These are phyloP conservation scores for Coprinopsis cinerea DNA, from an alignment of 768 basidiomycete species.

Conservation along the genomic window DNA sequence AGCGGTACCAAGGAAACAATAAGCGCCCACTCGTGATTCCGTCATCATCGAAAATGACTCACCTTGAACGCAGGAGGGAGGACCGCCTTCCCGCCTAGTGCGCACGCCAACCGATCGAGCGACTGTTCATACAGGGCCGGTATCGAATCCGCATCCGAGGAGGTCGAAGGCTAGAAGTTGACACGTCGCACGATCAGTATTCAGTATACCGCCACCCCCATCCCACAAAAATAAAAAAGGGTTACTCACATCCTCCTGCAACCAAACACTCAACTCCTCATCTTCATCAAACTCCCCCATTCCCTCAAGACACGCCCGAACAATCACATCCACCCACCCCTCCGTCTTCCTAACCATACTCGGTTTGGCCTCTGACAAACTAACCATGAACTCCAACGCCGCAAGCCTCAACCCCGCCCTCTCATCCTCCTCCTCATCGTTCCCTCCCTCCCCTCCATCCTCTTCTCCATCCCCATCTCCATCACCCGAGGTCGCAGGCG, in stretches of 20 bases:
- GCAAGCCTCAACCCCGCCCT: constrained; percentile 63
- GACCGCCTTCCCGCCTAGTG: constrained; percentile 69
- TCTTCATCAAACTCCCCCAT: constrained; percentile 74
- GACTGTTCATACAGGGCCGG: constrained; percentile 80
- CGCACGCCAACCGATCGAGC: constrained; percentile 75
- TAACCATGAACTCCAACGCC: constrained; percentile 80
- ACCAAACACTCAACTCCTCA: constrained; percentile 50
- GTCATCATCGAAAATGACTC: background rate
- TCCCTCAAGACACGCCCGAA: constrained; percentile 74
- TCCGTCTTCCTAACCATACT: constrained; percentile 60
- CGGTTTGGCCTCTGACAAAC: constrained; percentile 69
- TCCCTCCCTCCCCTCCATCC: constrained; percentile 23
- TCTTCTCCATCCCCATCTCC: constrained; percentile 21
- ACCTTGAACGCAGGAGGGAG: constrained; percentile 74
- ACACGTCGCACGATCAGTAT: no score
- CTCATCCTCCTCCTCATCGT: constrained; percentile 55
- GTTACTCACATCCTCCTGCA: constrained; percentile 65
- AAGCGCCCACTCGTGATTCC: no score
- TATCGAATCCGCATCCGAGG: constrained; percentile 55
- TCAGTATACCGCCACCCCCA: background rate
- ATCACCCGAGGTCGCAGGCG: constrained; percentile 26
- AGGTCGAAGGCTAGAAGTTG: constrained; percentile 49
- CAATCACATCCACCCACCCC: constrained; percentile 67
- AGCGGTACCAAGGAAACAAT: no score
- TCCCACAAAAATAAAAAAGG: constrained; percentile 1